These are phyloP conservation scores for Globisporangium cylindrosporum DNA, from an alignment of 352 stramenopile species.

Conservation along the genomic window DNA sequence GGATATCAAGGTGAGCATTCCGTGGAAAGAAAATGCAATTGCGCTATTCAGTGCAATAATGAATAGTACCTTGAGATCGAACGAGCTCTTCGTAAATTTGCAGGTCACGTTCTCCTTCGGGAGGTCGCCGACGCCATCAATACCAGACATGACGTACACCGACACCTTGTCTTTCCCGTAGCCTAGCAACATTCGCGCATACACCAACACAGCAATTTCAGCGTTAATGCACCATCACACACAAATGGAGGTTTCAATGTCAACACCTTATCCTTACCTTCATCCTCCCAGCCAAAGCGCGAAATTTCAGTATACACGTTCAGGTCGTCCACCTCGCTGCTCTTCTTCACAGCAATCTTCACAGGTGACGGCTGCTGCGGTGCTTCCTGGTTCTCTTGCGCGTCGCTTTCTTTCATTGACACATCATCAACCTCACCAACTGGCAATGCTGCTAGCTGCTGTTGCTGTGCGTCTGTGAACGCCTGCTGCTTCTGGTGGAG, in stretches of 20 bases:
- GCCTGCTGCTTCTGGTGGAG: slow-evolving; percentile 56
- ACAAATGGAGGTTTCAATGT: background rate
- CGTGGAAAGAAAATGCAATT: background rate
- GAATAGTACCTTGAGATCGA: slow-evolving; percentile 70
- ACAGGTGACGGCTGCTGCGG: slow-evolving; percentile 22
- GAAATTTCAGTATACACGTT: slow-evolving; percentile 80
- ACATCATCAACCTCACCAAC: background rate
- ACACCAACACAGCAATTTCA: background rate
- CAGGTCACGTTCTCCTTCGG: slow-evolving; percentile 72
- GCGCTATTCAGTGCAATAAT: background rate
- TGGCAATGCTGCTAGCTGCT: slow-evolving; percentile 16
- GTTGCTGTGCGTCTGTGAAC: slow-evolving; percentile 24
- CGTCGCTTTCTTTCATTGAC: slow-evolving; percentile 2
- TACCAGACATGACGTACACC: slow-evolving; percentile 80
- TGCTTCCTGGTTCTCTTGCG: slow-evolving; percentile 3
- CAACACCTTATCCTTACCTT: slow-evolving; percentile 28
- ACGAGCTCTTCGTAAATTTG: slow-evolving; percentile 75
- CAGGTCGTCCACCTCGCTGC: slow-evolving; percentile 29
- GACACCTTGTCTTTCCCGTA: slow-evolving; percentile 84
- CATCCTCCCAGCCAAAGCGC: slow-evolving; percentile 85
- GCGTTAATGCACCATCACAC: background rate
- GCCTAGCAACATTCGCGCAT: slow-evolving; percentile 21
- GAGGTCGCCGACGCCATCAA: slow-evolving; percentile 74
- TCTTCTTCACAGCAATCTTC: slow-evolving; percentile 24
- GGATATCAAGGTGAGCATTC: background rate